Evolutionary conservation across 108 stramenopile species (phyloP), one percentile per base, ranked within the genome.

Genomic region (Skeletonema costatum): DNA sequence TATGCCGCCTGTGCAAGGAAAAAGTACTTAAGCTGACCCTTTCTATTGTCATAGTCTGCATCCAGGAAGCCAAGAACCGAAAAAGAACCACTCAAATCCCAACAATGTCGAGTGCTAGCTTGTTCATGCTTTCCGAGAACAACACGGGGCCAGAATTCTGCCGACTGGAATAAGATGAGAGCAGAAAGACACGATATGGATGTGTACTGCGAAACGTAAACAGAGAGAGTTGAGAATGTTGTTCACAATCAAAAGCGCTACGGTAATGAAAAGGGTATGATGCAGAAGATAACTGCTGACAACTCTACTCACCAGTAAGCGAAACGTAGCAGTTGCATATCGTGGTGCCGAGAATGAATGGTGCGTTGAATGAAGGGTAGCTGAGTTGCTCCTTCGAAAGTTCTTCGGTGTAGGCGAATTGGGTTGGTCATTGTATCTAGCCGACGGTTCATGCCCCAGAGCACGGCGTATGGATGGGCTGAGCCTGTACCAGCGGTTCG

Each of bases 241-340:
- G 11, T 41, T 41, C 39, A 41, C 39, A 12, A 11, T 12, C 11
- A 41, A 10, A 41, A 12, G 39, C 39, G 10, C 39, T 41, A 11
- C 42, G 13, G 13, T 13, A 2, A 12, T 0, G 16, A 46, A 46
- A n/a, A 11, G 0, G 16, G 2, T n/a, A 6, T 6, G 35, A 36
- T 11, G 11, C 16, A 5, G 1, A 16, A 46, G 11, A 41, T n/a
- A 12, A 12, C 16, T 4, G 11, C 11, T n/a, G 31, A 42, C 76
- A 85, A 69, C 68, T 88, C 14, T n/a, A 46, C 44, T 46, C 44
- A 46, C 44, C 44, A 88, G 36, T 21, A 89, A 61, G 7, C 93
- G 91, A 77, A 95, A 95, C 10, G 87, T 82, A 11, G 91, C 93
- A 11, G 93, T 95, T 32, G 93, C 93, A 67, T 83, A 85, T 36